Evolutionary conservation across 1,139 yeast species (phyloP).

Genomic region (Taphrina sp.): DNA sequence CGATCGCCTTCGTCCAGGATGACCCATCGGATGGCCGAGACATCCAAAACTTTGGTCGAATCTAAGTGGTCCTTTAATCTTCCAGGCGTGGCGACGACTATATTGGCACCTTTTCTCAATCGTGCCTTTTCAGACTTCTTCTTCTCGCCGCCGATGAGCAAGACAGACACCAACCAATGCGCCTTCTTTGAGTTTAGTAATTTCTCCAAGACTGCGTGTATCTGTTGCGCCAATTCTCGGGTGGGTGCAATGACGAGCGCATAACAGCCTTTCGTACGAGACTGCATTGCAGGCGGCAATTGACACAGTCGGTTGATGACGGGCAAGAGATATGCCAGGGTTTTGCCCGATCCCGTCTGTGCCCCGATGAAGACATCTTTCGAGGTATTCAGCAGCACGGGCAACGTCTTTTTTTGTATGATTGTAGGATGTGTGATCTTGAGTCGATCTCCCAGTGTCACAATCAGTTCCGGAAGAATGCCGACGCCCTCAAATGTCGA

Average conservation of each 20-base stretch:
- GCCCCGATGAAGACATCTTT: conserved; percentile 74
- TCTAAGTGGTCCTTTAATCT: conserved; percentile 88
- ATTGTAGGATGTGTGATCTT: conserved; percentile 72
- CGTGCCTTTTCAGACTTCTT: conserved; percentile 90
- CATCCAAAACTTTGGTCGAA: conserved; percentile 71
- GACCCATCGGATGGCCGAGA: conserved; percentile 73
- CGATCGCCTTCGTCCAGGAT: conserved; percentile 95
- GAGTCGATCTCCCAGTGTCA: conserved; percentile 60
- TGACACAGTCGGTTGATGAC: conserved; percentile 72
- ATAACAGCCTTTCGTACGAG: conserved; percentile 78
- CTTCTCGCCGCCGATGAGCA: conserved; percentile 78
- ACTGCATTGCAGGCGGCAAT: conserved; percentile 49
- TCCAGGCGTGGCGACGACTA: conserved; percentile 90
- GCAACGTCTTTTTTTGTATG: conserved; percentile 81
- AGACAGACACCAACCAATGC: conserved; percentile 42
- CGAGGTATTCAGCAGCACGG: conserved; percentile 51
- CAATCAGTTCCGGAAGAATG: conserved; percentile 54
- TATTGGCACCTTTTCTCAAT: conserved; percentile 81
- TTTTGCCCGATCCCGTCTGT: conserved; percentile 95
- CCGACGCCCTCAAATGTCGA: conserved; percentile 68
- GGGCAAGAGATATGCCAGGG: conserved; percentile 85
- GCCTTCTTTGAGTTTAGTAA: conserved; percentile 48
- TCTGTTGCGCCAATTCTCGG: conserved; percentile 90
- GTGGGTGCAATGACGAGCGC: conserved; percentile 90
- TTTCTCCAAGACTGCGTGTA: conserved; percentile 62